Evolutionary conservation across 2,329 filamentous ascomycete genomes (phyloP).

Genomic region (Amylocarpus encephaloides): DNA sequence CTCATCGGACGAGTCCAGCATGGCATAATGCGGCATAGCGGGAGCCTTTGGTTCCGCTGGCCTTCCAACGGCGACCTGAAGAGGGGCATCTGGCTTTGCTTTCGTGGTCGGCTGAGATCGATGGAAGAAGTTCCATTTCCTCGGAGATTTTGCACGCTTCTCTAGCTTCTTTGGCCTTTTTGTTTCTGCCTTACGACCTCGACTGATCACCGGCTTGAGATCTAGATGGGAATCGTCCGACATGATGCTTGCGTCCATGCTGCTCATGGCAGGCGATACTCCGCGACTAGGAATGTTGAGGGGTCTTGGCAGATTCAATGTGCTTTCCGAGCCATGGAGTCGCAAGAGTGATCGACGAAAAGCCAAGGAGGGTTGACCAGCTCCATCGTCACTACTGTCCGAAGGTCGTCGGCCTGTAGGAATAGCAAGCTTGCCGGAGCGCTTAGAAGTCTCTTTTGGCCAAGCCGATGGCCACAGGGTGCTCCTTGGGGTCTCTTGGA

Average conservation of each 20-base stretch:
- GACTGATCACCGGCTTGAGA: conserved; percentile 36
- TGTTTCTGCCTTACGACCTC: conserved; percentile 14
- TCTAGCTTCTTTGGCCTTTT: conserved; percentile 34
- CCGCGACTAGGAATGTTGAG: conserved; percentile 39
- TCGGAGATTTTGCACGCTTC: conserved; percentile 47
- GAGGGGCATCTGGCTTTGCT: conserved; percentile 34
- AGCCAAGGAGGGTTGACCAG: conserved; percentile 46
- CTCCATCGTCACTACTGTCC: conserved; percentile 52
- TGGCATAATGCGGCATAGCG: conserved; percentile 52
- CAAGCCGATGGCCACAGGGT: conserved; percentile 50
- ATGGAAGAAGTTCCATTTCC: conserved; percentile 59
- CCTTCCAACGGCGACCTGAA: conserved; percentile 42
- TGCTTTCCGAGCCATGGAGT: conserved; percentile 39
- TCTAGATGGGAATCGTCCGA: conserved; percentile 47
- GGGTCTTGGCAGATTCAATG: conserved; percentile 46
- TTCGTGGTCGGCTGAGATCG: conserved; percentile 42
- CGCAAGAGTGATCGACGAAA: conserved; percentile 50
- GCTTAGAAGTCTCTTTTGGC: conserved; percentile 33
- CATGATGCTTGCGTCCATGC: conserved; percentile 49
- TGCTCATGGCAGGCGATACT: conserved; percentile 46
- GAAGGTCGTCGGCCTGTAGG: conserved; percentile 35
- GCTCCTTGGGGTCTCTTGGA: conserved; percentile 35
- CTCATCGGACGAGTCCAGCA: conserved; percentile 52
- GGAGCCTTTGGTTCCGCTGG: conserved; percentile 31
- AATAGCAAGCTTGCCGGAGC: conserved; percentile 12